Evolutionary conservation across 2,329 filamentous ascomycete species (phyloP), one percentile per base, ranked within the genome.

Genomic region (Trichophaea hybrida): DNA sequence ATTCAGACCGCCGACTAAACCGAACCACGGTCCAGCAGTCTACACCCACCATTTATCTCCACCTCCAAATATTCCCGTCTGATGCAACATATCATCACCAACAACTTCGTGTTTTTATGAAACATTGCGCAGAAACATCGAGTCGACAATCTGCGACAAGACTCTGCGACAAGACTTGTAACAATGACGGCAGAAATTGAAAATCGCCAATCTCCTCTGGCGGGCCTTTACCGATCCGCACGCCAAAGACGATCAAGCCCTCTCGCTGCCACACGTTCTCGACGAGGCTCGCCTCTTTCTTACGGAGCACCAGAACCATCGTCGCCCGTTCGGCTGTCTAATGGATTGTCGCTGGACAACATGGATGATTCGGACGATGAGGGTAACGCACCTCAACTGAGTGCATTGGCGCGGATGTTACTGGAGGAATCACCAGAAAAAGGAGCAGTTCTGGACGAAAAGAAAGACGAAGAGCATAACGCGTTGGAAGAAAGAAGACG

Each of bases 351-450:
- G n/a, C 56, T 50, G 31, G 57, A 63, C 38, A 58, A 65, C 24
- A 52, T 43, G 31, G 62, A 65, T 13, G 62, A 62, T 46, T 57
- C 63, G 10, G 61, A 65, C 15, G 63, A 65, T 46, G 61, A 58
- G 32, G 60, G 58, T 37, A 65, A 62, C 34, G 63, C 63, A 34
- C 63, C 63, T 17, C 64, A 66, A 40, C 54, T 66, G 24, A 65
- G 63, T 54, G 63, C 59, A 33, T 56, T 66, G 44, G 63, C 64
- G 37, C 57, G 55, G 15, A 65, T 65, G 63, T 59, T 66, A 44
- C 57, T 66, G 4, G 59, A 61, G n/a, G 62, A 66, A 35, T 66
- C 61, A n/a, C 62, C 64, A 4, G 61, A 64, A 55, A n/a, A 12
- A 13, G 50, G 34, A 8, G 24, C 24, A 17, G 34, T 24, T 43